These are phyloP conservation scores for Letharia lupina DNA, from an alignment of 495 filamentous ascomycete genomes.

Conservation along the genomic window DNA sequence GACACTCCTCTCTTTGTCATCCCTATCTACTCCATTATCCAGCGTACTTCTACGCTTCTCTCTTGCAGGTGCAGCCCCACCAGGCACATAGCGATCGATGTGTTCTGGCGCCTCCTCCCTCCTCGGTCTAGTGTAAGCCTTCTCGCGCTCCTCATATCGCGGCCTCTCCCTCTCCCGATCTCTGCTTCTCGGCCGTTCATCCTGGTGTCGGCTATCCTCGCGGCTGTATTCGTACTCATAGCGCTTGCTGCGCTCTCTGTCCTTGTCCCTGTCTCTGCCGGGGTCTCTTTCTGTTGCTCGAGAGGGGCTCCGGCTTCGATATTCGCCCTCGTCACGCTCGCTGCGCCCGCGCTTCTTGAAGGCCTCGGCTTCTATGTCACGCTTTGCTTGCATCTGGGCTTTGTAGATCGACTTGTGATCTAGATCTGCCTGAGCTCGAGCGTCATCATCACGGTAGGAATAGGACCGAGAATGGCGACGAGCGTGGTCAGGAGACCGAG, in stretches of 20 bases:
- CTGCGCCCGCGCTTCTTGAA: conserved; percentile 18
- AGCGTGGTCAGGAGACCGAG: conserved; percentile 8
- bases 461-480: conserved; percentile 12
- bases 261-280: conserved; percentile 27
- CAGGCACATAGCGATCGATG: conserved; percentile 45
- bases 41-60: conserved; percentile 21
- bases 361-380: conserved; percentile 18
- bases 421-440: conserved; percentile 15
- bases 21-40: conserved; percentile 22
- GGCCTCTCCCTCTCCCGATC: conserved; percentile 11
- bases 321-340: conserved; percentile 17
- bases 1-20: conserved; percentile 16
- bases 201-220: conserved; percentile 8
- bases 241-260: conserved; percentile 16
- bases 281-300: conserved; percentile 16
- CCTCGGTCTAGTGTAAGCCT: conserved; percentile 12
- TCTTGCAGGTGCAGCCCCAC: conserved; percentile 12
- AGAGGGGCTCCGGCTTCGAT: conserved; percentile 12
- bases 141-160: conserved; percentile 14
- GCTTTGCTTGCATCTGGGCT: conserved; percentile 23
- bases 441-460: conserved; percentile 15
- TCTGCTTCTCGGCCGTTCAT: conserved; percentile 18
- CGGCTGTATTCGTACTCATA: conserved; percentile 17
- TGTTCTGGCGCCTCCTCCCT: conserved; percentile 25
- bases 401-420: conserved; percentile 17